phyloP scores from a whole-genome alignment of 108 stramenopile species.

The Conticribra weissflogii region DNA sequence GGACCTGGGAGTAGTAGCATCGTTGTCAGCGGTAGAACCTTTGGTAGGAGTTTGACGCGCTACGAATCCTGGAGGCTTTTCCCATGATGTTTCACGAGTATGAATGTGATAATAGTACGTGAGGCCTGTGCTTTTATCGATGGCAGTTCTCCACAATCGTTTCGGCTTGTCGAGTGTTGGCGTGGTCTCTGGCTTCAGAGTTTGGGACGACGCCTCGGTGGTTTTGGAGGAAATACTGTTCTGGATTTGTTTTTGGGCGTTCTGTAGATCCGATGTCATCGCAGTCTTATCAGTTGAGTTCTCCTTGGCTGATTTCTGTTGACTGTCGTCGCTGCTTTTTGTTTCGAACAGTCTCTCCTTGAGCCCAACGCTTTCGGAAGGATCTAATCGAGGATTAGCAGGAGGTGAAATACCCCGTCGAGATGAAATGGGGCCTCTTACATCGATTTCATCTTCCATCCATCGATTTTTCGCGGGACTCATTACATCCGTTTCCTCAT shows the following conservation, averaged over 20 bases:
- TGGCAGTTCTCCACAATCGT: conserved; percentile 66
- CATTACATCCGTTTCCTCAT: conserved; percentile 5
- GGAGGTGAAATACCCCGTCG: conserved; percentile 22
- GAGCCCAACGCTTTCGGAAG: conserved; percentile 29
- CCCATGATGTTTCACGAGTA: conserved; percentile 59
- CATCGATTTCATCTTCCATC: conserved; percentile 12
- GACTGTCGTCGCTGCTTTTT: conserved; percentile 2
- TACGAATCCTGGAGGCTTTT: conserved; percentile 31
- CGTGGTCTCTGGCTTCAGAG: no score
- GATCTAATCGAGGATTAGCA: conserved; percentile 20
- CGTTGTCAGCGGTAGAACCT: background rate
- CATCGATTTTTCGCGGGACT: conserved; percentile 31
- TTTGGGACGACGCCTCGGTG: no score
- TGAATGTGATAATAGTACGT: conserved; percentile 78
- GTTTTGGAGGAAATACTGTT: background rate
- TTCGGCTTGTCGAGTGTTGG: conserved; percentile 31
- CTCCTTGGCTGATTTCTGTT: conserved; percentile 1
- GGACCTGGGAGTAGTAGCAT: conserved; percentile 1
- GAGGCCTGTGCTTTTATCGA: conserved; percentile 60
- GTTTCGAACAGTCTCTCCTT: conserved; percentile 16
- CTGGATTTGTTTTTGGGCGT: no score
- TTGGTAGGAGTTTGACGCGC: conserved; percentile 14
- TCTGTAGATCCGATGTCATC: background rate
- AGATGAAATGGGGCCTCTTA: background rate
- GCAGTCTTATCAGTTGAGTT: conserved; percentile 6